These are phyloP conservation scores for Adansonia grandidieri DNA, from an alignment of 441 rosid genomes.

Conservation along the genomic window DNA sequence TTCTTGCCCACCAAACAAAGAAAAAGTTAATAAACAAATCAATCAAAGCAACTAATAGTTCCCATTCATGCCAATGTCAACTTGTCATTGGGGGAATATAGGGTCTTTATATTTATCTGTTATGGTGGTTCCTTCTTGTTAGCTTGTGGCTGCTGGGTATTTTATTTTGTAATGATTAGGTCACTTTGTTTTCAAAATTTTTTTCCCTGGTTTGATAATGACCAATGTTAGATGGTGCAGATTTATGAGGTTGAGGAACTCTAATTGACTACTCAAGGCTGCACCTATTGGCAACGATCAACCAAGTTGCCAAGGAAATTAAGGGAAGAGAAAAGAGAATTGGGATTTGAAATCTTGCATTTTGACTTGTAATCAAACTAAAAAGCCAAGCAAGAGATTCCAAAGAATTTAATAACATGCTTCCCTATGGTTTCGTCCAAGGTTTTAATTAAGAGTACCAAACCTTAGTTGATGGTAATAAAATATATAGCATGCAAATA, in stretches of 20 bases:
- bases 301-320: constrained; percentile 4
- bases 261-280: background rate
- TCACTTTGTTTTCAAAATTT: background rate
- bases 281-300: background rate
- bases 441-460: too few relatives aligned
- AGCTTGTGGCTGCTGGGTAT: constrained; percentile 17
- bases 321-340: constrained; percentile 7
- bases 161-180: background rate
- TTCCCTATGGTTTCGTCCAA: too few relatives aligned
- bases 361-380: background rate
- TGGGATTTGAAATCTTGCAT: constrained; percentile 26
- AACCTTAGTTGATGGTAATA: too few relatives aligned
- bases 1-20: constrained; percentile 16
- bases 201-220: constrained; percentile 14
- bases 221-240: background rate
- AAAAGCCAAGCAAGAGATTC: background rate
- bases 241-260: background rate
- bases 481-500: too few relatives aligned
- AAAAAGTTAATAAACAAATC: background rate
- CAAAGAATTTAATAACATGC: too few relatives aligned
- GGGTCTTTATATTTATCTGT: constrained; percentile 8
- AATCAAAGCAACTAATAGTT: constrained; percentile 1
- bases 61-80: background rate
- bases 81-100: background rate
- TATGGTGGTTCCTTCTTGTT: constrained; percentile 16